Evolutionary conservation across 192 early-diverging fungal genomes (phyloP), one percentile per base, ranked within the genome.

Genomic region (Linderina pennispora): DNA sequence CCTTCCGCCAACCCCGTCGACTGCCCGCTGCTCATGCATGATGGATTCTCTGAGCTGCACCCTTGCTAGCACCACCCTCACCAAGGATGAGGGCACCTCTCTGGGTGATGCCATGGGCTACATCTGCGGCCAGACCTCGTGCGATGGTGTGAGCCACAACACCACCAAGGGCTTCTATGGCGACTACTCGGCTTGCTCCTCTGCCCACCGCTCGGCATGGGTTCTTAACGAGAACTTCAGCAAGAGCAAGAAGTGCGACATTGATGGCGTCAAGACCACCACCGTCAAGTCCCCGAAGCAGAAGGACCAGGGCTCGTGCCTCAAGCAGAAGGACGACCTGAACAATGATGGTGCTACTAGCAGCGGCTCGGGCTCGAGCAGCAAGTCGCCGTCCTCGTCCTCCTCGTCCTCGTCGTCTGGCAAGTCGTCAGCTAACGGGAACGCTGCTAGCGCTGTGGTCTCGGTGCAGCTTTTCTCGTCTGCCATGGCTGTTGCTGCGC

Each of bases 1-100:
- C 4, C 56, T 88, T 15, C 79, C 85, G 7, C 80, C 82, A 6
- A 85, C 81, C 8, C 85, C 85, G 14, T 81, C 78, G 0, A 48
- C 64, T 10, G 59, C 68, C 20, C 65, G 76, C 28, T 88, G 85
- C 49, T 51, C 77, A 23, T 84, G 83, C 65, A 80, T 85, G 80
- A 50, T 80, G 40, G 58, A 80, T 26, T 75, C 72, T 1, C 45
- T 88, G 24, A 58, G 72, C 43, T 83, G 82, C 62, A 50, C 62
- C 4, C 34, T 69, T 39, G 58, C 56, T 40, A 55, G 31, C 44
- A 43, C 37, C 19, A 38, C 46, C 23, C 42, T 66, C 45, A 43
- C 55, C 15, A 33, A 66, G 7, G 44, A 36, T 23, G 48, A 61
- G 36, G 50, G 66, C 46, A 50, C 64, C 36, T 57, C 42, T 13